phyloP scores from a whole-genome alignment of 352 stramenopile species.

The Blastocystis sp. region DNA sequence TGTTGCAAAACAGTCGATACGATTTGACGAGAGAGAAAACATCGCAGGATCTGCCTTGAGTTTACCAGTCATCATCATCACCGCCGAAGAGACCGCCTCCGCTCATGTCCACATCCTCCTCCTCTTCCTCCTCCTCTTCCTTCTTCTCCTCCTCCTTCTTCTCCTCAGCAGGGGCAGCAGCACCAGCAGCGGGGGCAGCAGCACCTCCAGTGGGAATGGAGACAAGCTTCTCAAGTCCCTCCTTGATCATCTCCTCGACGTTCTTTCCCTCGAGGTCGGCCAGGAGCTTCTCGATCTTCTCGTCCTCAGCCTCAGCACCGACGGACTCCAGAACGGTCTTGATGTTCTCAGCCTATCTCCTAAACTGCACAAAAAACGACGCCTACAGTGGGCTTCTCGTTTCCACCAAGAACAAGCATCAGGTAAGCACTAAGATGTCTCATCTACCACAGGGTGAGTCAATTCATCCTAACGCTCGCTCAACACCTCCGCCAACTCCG shows the following conservation, averaged over 20 bases:
- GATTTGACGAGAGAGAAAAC: conserved; percentile 63
- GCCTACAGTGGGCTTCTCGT: conserved; percentile 9
- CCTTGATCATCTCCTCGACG: conserved; percentile 51
- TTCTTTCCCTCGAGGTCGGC: no score
- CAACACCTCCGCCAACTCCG: not conserved
- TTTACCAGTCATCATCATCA: conserved; percentile 73
- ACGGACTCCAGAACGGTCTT: conserved; percentile 78
- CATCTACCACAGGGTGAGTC: conserved; percentile 30
- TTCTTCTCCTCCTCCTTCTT: conserved; percentile 70
- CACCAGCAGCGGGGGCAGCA: not conserved
- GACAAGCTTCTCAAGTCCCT: conserved; percentile 72
- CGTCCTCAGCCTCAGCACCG: no score
- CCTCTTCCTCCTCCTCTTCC: conserved; percentile 74
- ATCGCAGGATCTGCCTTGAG: not conserved
- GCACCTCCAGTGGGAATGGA: conserved; percentile 56
- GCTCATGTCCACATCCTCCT: conserved; percentile 73
- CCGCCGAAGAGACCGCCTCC: conserved; percentile 72
- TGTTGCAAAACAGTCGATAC: conserved; percentile 54
- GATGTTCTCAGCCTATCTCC: conserved; percentile 78
- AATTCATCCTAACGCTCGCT: not conserved
- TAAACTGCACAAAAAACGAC: not conserved
- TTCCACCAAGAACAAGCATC: no score
- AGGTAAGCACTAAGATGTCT: no score
- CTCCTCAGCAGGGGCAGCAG: conserved; percentile 70
- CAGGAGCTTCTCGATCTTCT: no score